Evolutionary conservation across 2,329 filamentous ascomycete species (phyloP), one percentile per base, ranked within the genome.

Genomic region (Huntiella bhutanensis): DNA sequence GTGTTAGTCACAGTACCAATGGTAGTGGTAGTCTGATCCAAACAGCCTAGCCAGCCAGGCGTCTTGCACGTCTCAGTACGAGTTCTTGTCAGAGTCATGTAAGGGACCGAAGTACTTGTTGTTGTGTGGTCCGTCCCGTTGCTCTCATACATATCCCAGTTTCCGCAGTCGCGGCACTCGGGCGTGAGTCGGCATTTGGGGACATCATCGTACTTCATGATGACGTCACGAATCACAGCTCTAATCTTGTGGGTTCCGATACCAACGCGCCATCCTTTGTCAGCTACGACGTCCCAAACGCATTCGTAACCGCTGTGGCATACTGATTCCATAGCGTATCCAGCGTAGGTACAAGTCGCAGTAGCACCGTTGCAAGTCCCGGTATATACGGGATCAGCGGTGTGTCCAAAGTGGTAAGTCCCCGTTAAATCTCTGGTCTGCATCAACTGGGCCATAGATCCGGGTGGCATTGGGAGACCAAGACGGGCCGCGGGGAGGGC

Each of bases 131-230:
- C 80, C 1, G 82, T 91, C 28, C 82, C 82, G 58, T 95, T 95
- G 59, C 86, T 93, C 60, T 87, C 80, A 57, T 84, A 92, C 68
- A 86, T 93, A 56, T 94, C 92, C 91, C 91, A 96, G 47, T 80
- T 77, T 49, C 75, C 83, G 56, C 88, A 96, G 59, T 98, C 91
- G 36, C 82, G 76, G 58, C 91, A 96, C 45, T 85, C 79, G 16
- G 76, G 70, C 5, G 88, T 87, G 28, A 71, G 68, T 46, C 71
- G 72, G 61, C 91, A 96, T 53, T 73, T 65, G 0, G 91, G 82
- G 0, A 92, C 83, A 3, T 69, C 65, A 51, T 92, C 81, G 56
- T 96, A 96, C 54, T 77, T 78, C 55, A 80, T 70, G 51, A 96
- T 71, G 3, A 98, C 83, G 58, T 94, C 83, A 49, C 77, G 73